These are phyloP conservation scores for Camellia oleifera DNA, from an alignment of 179 eudicot genomes.

Conservation along the genomic window DNA sequence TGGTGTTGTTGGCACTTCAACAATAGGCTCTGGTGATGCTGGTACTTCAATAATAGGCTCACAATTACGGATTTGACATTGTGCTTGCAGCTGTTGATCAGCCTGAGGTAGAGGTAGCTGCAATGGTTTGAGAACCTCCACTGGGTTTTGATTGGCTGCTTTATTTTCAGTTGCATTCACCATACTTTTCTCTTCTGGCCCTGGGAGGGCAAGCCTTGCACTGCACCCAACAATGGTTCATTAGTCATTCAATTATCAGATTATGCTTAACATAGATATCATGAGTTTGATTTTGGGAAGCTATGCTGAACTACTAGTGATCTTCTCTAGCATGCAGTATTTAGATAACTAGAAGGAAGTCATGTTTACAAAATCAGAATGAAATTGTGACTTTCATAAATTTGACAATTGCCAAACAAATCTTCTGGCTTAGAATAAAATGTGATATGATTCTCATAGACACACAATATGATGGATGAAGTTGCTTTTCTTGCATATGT, in stretches of 20 bases:
- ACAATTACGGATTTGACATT: conserved; percentile 15
- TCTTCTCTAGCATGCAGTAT: not conserved
- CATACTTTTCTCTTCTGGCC: conserved; percentile 48
- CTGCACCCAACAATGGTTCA: conserved; percentile 33
- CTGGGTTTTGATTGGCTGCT: conserved; percentile 25
- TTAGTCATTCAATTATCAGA: conserved; percentile 11
- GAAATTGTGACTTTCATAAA: not conserved
- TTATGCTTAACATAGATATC: not conserved
- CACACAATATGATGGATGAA: not conserved
- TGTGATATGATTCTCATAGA: not conserved
- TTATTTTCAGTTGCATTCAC: conserved; percentile 30
- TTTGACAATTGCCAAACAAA: not conserved
- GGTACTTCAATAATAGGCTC: conserved; percentile 39
- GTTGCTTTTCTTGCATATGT: conserved; percentile 2
- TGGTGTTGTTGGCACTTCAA: conserved; percentile 88
- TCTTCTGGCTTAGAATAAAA: not conserved
- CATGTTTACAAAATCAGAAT: not conserved
- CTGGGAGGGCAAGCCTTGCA: conserved; percentile 65
- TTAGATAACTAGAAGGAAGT: not conserved
- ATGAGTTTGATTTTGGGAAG: not conserved
- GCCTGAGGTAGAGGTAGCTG: conserved; percentile 32
- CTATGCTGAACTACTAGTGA: not conserved
- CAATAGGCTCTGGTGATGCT: conserved; percentile 55
- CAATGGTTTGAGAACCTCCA: conserved; percentile 22
- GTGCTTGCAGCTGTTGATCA: conserved; percentile 20